Evolutionary conservation across 164 flowering plant genomes (phyloP).

Genomic region (Liriodendron chinense): DNA sequence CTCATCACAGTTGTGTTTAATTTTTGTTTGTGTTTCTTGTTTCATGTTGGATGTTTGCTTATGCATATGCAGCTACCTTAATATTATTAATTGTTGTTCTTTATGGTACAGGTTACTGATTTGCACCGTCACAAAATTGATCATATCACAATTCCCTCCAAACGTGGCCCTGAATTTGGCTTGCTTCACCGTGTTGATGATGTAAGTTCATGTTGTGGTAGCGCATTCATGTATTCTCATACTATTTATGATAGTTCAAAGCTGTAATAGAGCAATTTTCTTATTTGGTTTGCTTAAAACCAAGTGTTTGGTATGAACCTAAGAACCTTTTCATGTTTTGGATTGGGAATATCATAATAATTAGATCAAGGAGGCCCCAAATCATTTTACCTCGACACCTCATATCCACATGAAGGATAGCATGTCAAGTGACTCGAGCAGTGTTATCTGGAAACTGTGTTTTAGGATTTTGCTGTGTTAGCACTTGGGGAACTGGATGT

Average conservation of each 20-base stretch:
- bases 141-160: slow-evolving; percentile 86
- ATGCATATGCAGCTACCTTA: neutral
- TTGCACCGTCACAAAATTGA: slow-evolving; percentile 95
- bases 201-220: slow-evolving; percentile 40
- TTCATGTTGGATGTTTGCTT: neutral
- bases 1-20: neutral
- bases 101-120: slow-evolving; percentile 59
- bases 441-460: too few relatives aligned
- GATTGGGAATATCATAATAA: too few relatives aligned
- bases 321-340: neutral
- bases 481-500: too few relatives aligned
- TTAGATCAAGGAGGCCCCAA: neutral
- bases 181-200: slow-evolving; percentile 87
- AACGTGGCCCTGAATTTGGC: slow-evolving; percentile 76
- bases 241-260: neutral
- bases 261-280: neutral
- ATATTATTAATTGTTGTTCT: neutral
- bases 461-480: too few relatives aligned
- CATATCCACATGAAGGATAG: neutral
- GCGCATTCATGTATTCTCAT: neutral
- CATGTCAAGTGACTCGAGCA: neutral
- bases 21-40: too few relatives aligned
- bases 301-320: neutral
- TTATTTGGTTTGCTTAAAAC: neutral
- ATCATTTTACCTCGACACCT: neutral